Evolutionary conservation across 2,329 filamentous ascomycete genomes (phyloP), one percentile per base, ranked within the genome.

Genomic region (Pseudogymnoascus sp.): DNA sequence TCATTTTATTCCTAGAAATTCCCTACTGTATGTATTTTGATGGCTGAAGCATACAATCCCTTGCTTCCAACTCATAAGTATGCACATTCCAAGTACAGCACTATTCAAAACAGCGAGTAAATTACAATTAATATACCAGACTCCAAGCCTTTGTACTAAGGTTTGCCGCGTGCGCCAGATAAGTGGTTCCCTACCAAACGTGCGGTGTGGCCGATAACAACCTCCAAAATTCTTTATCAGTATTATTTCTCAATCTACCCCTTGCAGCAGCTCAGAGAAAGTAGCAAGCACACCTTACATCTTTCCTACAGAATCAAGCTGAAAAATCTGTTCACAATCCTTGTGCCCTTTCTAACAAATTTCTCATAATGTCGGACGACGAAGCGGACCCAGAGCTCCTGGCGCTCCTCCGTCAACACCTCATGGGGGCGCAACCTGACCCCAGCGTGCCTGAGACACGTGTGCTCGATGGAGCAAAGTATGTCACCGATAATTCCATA

Each of bases 401-500:
- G 18, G 91, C 88, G 69, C 87, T 97, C 18, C 84, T 97, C 12
- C 88, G 92, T 62, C 86, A 95, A 74, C 90, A 92, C 66, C 82
- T 96, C 50, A 77, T 89, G 62, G 84, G 86, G 62, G 77, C 80
- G 18, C 75, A 78, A 25, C 72, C 84, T 62, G 75, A 82, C 56
- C 77, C 83, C 18, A 82, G 74, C 4, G 77, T 87, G 21, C 84
- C 89, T 18, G 89, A 93, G 70, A 96, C 90, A 5, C 89, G 88
- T 60, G 92, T 97, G 42, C 83, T 97, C 4, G 81, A 90, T 67
- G 84, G 87, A 66, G 93, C 93, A 50, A 87, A 96, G 75, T 90
- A 89, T 77, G 88, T 97, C 71, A 96, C 89, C 77, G 87, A 96
- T 78, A 95, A 97, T 76, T 85, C 91, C 67, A 92, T 96, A 73